Evolutionary conservation across 1,284 basidiomycete species (phyloP).

Genomic region (Ceratobasidium papillatum): DNA sequence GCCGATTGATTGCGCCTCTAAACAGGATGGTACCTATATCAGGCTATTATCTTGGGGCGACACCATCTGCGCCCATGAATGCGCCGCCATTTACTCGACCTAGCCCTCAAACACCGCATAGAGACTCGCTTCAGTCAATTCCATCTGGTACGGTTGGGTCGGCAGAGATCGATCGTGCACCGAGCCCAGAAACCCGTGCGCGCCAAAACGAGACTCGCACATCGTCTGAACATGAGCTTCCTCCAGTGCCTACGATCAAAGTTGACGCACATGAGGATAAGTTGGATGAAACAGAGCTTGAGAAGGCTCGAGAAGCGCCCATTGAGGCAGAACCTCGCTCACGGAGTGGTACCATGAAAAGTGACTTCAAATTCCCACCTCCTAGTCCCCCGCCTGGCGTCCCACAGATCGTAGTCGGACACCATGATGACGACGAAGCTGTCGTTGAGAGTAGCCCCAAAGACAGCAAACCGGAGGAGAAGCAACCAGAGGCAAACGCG

Average conservation of each 20-base stretch:
- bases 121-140: slow-evolving; percentile 67
- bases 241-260: slow-evolving; percentile 51
- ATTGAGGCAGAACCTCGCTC: slow-evolving; percentile 45
- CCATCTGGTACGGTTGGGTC: background rate
- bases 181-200: slow-evolving; percentile 22
- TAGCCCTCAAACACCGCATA: slow-evolving; percentile 53
- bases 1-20: slow-evolving; percentile 19
- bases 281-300: slow-evolving; percentile 51
- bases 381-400: slow-evolving; percentile 47
- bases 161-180: slow-evolving; percentile 10
- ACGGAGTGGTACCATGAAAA: slow-evolving; percentile 75
- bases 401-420: slow-evolving; percentile 29
- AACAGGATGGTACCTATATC: slow-evolving; percentile 86
- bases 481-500: background rate
- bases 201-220: background rate
- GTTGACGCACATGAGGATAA: slow-evolving; percentile 48
- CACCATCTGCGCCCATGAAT: slow-evolving; percentile 67
- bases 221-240: slow-evolving; percentile 50
- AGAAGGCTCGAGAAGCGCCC: slow-evolving; percentile 50
- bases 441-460: background rate
- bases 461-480: background rate
- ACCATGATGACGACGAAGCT: slow-evolving; percentile 26
- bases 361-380: slow-evolving; percentile 76
- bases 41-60: slow-evolving; percentile 79
- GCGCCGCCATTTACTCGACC: slow-evolving; percentile 58